Base-by-base conservation (phyloP, 805 yeast species). In the Ogataea salicorniae region DNA sequence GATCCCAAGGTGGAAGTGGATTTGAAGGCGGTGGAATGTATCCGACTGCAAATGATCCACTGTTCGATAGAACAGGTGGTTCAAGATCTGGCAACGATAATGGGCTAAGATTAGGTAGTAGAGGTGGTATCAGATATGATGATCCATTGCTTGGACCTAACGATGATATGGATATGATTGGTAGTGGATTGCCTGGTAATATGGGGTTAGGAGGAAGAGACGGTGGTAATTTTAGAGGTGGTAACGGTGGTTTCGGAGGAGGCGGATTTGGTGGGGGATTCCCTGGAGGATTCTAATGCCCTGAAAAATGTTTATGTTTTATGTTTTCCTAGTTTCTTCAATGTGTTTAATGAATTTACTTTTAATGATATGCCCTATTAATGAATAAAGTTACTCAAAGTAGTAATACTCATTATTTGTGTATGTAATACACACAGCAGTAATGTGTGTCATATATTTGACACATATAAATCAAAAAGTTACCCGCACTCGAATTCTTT, bases 11-110 rank as follows among this genome's bases (percentile, higher is more conserved):
- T 31, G 31, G 16, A 15, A 20, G 34, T 16, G 39, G 39, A 6
- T 16, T 45, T 17, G 56, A 53, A 13, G 65, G 61, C 29, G 78
- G 79, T 14, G 85, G 84, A 0, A 79, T 80, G 85, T 64, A 74
- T 46, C 80, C 82, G 1, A 69, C 76, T 4, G 56, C 69, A 1
- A 60, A 73, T 39, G 83, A 80, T 56, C 84, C 83, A 0, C 47
- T 80, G 8, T 80, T 80, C 53, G 45, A 42, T 20, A 45, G 58
- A n/a, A 44, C 44, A 4, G 58, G 50, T 37, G 46, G 43, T 16
- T n/a, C 18, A 16, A 15, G 34, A 15, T 22, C 34, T 2, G 15
- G 6, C 5, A 22, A n/a, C 20, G 31, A 6, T 14, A 23, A 23
- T 14, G 31, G 40, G 8, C 31, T 26, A 5, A 14, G 26, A n/a